Base-by-base conservation (phyloP, 1,139 yeast genomes). In the Nakaseomyces nivariensis region DNA sequence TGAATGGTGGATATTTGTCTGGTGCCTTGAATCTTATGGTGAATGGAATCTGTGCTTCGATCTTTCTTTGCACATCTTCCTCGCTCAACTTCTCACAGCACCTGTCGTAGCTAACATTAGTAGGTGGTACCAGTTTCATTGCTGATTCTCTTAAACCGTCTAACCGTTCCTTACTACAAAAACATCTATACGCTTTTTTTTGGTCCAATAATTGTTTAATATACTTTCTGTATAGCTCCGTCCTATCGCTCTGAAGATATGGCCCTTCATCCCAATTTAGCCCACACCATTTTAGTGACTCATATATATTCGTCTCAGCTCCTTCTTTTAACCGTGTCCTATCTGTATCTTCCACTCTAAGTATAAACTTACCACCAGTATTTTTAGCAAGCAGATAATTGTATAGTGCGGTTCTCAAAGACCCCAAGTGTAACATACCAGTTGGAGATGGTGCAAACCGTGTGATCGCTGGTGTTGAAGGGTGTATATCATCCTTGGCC, bases 361-460 rank as follows among this genome's bases (percentile, higher is more conserved):
- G 67, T 4, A 94, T 57, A 59, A 92, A 94, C 57, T 79, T 77
- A 0, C 98, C 98, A 0, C 80, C 79, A 0, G 96, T 87, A 51
- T 78, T 76, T 57, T 74, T 79, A 0, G 98, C 97, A 27, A 87
- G 70, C 32, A 92, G 67, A 61, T 83, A 92, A 65, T 92, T 94
- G 69, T 88, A 94, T 31, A 92, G 67, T 0, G 98, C 97, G 0
- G 99, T 92, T 62, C 99, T 71, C 47, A 94, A 67, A 0, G 97
- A 89, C 0, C 99, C 99, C 51, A 94, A 67, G 64, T 92, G 99
- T 37, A 94, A 73, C 55, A 78, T 78, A 0, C 99, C 99, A 0
- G 99, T 92, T 1, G 99, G 99, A 2, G 97, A 90, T 1, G 99
- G 98, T 0, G 99, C 99, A 69, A 92, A 92, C 57, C 99, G 71